Evolutionary conservation across 331 rosid genomes (phyloP).

Genomic region (Malus hybrid): DNA sequence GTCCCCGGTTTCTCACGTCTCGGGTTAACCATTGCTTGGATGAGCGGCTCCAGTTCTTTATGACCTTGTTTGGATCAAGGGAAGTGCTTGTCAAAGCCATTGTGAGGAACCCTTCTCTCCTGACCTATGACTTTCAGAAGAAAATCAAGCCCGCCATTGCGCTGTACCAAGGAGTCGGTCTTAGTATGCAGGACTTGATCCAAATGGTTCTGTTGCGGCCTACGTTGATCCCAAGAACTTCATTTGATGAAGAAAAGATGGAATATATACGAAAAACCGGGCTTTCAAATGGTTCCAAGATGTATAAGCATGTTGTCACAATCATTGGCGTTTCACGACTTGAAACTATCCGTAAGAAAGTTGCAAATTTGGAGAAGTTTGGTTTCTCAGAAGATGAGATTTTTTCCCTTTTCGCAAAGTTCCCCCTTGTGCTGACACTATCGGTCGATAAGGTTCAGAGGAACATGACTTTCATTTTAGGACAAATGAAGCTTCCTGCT

Average conservation of each 20-base stretch:
- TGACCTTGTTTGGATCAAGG: slow-evolving; percentile 53
- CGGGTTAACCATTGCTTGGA: slow-evolving; percentile 29
- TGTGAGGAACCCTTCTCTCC: slow-evolving; percentile 64
- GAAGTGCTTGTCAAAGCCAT: slow-evolving; percentile 59
- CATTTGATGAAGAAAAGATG: slow-evolving; percentile 64
- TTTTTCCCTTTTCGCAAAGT: slow-evolving; percentile 39
- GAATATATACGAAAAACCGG: slow-evolving; percentile 47
- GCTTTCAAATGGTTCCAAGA: slow-evolving; percentile 34
- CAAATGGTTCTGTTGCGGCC: slow-evolving; percentile 58
- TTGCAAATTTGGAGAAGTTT: slow-evolving; percentile 45
- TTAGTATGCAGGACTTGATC: slow-evolving; percentile 45
- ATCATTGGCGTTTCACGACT: slow-evolving; percentile 62
- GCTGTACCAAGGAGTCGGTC: slow-evolving; percentile 55
- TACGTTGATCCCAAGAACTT: slow-evolving; percentile 53
- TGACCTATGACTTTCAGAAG: slow-evolving; percentile 33
- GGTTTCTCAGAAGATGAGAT: slow-evolving; percentile 65
- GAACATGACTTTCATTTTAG: slow-evolving; percentile 71
- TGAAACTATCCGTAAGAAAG: slow-evolving; percentile 53
- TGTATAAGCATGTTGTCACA: slow-evolving; percentile 69
- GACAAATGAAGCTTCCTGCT: slow-evolving; percentile 63
- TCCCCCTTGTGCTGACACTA: slow-evolving; percentile 46
- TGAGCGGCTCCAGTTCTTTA: slow-evolving; percentile 46
- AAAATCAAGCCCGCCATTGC: slow-evolving; percentile 31
- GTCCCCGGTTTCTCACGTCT: slow-evolving; percentile 51
- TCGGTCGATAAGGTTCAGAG: slow-evolving; percentile 80